Evolutionary conservation across 306 rosid genomes (phyloP), one percentile per base, ranked within the genome.

Genomic region (Sindora glabra): DNA sequence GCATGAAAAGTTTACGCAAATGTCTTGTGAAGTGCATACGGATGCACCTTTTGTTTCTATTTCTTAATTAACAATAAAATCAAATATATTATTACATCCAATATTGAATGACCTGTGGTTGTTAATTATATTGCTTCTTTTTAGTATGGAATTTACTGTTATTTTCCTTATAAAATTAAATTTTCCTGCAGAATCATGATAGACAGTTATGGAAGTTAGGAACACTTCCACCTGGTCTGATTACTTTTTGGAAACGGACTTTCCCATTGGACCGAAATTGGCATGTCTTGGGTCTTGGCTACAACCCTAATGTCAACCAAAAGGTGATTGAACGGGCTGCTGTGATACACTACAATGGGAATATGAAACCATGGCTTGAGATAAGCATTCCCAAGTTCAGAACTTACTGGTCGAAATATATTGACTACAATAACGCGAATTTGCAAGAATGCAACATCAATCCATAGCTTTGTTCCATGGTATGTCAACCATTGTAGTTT

Each of bases 341-440:
- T 21, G 97, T 90, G 49, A 27, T 87, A 50, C 97, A 90, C 77
- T 90, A 84, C 65, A 90, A 90, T 8, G 97, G 97, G 36, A 90
- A 90, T 89, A 29, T 90, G 96, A 90, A 90, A 76, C 97, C 97
- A 5, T 90, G 97, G 97, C 88, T 90, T 44, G 97, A 90, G 85
- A 87, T 87, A 65, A 88, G 94, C 75, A 83, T 90, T 57, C 86
- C 97, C 63, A 87, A 81, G 78, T 90, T 82, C 54, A 74, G 94
- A 27, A 48, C 57, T 74, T 78, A 82, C 64, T 90, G 97, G 97
- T 42, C 81, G n/a, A 87, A 77, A 46, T 61, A 80, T 67, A 85
- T 87, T 34, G 84, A 87, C 73, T 83, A 80, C 12, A 67, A 83
- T 40, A 82, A 85, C 14, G 40, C 27, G 50, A 87, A 80, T 80